Base-by-base conservation (phyloP, 768 basidiomycete species). In the Panus rudis region DNA sequence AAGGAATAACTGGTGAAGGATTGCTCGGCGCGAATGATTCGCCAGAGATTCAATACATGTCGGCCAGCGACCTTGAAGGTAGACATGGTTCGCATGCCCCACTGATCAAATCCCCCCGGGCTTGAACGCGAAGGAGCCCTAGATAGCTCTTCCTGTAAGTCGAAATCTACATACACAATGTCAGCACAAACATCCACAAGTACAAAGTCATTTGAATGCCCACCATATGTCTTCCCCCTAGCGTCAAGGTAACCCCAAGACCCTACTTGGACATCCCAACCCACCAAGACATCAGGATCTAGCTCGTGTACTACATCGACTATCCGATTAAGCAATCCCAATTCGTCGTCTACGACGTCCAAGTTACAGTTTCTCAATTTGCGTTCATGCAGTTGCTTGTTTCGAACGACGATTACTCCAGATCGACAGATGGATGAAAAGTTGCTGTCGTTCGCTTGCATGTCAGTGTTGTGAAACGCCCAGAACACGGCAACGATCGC, bases 21-120 rank as follows among this genome's bases (percentile, higher is more conserved):
- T 47, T 81, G 76, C 53, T 98, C 94, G 1, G 79, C 77, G 25
- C 91, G 81, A 76, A 97, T 87, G 40, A 97, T 78, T 43, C 92
- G 72, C 92, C 92, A 97, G 12, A 90, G 63, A 52, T 98, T 96
- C 37, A 99, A 68, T 25, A 94, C 84, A 57, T 99, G 93, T 14
- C 96, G 73, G 0, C 96, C 96, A 17, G 74, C 69, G 28, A 92
- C 81, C 48, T 79, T 82, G 62, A 99, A 84, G 2, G 83, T 87
- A 2, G 92, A 84, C 2, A 81, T 79, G 48, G 85, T 83, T 38
- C 76, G 73, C 41, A 71, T 61, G 6, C 76, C 79, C 86, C 91
- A 96, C 50, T 78, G 72, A 42, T 84, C 78, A 32, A 57, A 63
- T n/a, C 67, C 68, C 13, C 52, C 53, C 13, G 53, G 55, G 16